phyloP scores from a whole-genome alignment of 257 asterid genomes.

The Knoxia roxburghii region DNA sequence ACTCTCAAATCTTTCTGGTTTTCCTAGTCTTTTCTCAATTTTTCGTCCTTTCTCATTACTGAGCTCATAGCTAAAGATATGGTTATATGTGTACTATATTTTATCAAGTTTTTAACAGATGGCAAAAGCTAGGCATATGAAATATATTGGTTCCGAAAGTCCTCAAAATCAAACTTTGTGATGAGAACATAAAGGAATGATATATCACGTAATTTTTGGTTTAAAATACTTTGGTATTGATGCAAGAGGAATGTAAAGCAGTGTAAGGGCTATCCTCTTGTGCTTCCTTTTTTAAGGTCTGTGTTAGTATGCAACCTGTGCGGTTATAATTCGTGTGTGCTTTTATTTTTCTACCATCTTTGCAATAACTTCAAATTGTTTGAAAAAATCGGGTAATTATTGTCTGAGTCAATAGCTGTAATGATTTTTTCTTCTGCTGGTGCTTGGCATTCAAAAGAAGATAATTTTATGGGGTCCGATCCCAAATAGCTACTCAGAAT shows the following conservation, averaged over 20 bases:
- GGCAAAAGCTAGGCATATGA: neutral
- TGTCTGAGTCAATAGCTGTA: too few relatives aligned
- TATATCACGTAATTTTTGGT: neutral
- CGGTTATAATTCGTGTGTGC: neutral
- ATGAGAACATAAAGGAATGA: neutral
- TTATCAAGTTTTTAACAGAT: neutral
- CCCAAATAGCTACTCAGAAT: neutral
- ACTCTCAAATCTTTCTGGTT: constrained; percentile 22
- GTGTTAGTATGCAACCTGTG: neutral
- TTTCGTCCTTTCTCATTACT: neutral
- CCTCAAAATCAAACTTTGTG: neutral
- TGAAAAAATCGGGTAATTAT: neutral
- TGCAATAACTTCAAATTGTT: neutral
- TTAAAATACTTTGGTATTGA: neutral
- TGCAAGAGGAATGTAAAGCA: neutral
- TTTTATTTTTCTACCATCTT: neutral
- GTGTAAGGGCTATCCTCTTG: neutral
- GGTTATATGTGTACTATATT: neutral
- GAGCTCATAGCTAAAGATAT: neutral
- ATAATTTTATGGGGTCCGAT: neutral
- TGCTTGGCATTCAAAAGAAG: neutral
- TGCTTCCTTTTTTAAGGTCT: too few relatives aligned
- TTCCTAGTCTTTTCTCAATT: neutral
- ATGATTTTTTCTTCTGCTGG: neutral
- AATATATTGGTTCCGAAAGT: neutral